Base-by-base conservation (phyloP, 2,329 filamentous ascomycete genomes). In the Fusarium chuoi region DNA sequence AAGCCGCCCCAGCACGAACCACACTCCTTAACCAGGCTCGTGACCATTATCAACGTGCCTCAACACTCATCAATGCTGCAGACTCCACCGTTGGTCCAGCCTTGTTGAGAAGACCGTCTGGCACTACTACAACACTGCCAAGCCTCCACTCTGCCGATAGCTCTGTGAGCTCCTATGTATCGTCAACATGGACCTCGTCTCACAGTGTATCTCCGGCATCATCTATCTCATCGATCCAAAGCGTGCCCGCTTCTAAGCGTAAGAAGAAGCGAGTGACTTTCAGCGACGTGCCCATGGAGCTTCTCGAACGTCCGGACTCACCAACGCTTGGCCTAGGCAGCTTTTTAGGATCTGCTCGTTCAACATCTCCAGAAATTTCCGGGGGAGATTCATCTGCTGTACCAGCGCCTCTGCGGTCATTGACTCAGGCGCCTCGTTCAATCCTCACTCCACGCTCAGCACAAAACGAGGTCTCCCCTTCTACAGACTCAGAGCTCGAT, bases 321-420 rank as follows among this genome's bases (percentile, higher is more conserved):
- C 89, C 89, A 4, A 91, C 89, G 0, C 85, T 91, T 11, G 89
- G 89, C 17, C 85, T 89, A 63, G 87, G 88, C 58, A 86, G 86
- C 71, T 55, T 76, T 18, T 81, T 75, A 6, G 73, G 81, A 51
- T 80, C 84, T 18, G 58, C 68, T 48, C 74, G 78, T 35, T 75
- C 75, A 26, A 76, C 68, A 57, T 75, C 65, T 9, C 76, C 75
- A 24, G 80, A 78, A 61, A 75, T 70, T 33, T 48, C 69, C 33
- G 64, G 68, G 22, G 62, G 55, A n/a, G 60, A 52, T 28, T 52
- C 62, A 8, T 36, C 38, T 46, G 20, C 36, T 46, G 18, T 64
- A 20, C 55, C 46, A 22, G 49, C 60, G 30, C 51, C 56, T 39
- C 44, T 61, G 13, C 64, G 60, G 26, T n/a, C 76, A 68, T 46